A percentile compares a stretch with the other conserved stretches of the same genome.
These are phyloP conservation scores for Boletus rufocinnamomeus DNA, from an alignment of 768 basidiomycete genomes.

Conservation along the genomic window DNA sequence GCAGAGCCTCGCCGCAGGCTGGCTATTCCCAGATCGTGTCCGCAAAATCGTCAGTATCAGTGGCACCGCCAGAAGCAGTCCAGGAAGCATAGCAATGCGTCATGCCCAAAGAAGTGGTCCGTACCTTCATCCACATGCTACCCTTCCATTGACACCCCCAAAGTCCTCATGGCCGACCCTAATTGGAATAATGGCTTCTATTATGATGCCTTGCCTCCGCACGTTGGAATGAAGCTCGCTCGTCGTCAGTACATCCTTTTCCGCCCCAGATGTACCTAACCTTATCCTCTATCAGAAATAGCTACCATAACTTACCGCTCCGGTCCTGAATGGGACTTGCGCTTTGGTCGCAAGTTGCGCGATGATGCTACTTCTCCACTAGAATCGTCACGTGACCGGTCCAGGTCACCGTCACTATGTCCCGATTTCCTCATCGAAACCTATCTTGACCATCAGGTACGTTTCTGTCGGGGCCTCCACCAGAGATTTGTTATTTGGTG, in stretches of 20 bases:
- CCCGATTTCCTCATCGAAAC: slow-evolving; percentile 99
- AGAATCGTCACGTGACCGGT: slow-evolving; percentile 9
- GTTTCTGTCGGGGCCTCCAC: slow-evolving; percentile 6
- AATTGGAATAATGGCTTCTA: slow-evolving; percentile 99
- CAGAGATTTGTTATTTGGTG: neutral
- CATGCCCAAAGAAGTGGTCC: slow-evolving; percentile 94
- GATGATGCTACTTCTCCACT: slow-evolving; percentile 20
- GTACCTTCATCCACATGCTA: neutral
- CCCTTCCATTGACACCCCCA: slow-evolving; percentile 5
- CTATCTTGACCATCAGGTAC: slow-evolving; percentile 88
- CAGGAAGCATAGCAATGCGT: slow-evolving; percentile 92
- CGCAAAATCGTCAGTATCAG: slow-evolving; percentile 92
- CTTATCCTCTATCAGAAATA: slow-evolving; percentile 63
- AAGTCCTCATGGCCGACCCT: slow-evolving; percentile 98
- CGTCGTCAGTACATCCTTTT: slow-evolving; percentile 63
- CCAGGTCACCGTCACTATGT: slow-evolving; percentile 71
- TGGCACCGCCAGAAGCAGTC: slow-evolving; percentile 89
- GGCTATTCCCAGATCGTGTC: slow-evolving; percentile 87
- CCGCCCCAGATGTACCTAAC: neutral
- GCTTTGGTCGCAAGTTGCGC: slow-evolving; percentile 85
- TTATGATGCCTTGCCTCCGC: slow-evolving; percentile 92
- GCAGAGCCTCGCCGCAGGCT: slow-evolving; percentile 96
- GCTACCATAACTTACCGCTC: slow-evolving; percentile 99
- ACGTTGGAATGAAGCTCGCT: slow-evolving; percentile 98
- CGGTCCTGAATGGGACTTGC: slow-evolving; percentile 97